These are phyloP conservation scores for Penicillium subrubescens DNA, from an alignment of 495 filamentous ascomycete species.

Conservation along the genomic window DNA sequence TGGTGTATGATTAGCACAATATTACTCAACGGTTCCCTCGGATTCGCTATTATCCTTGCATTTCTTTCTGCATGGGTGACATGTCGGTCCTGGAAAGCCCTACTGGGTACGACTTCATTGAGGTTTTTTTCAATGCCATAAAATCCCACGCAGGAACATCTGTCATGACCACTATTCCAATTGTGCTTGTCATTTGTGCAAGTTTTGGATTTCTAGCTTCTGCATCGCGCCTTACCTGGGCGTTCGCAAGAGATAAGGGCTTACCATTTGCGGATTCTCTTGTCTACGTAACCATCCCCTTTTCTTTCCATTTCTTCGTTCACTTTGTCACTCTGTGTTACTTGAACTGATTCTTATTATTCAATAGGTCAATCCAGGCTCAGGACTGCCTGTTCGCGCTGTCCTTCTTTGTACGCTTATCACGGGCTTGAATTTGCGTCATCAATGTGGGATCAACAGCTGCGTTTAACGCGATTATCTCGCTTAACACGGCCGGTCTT, in stretches of 20 bases:
- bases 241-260: slow-evolving; percentile 50
- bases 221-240: slow-evolving; percentile 43
- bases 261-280: slow-evolving; percentile 37
- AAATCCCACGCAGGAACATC: slow-evolving; percentile 28
- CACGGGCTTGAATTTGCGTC: slow-evolving; percentile 27
- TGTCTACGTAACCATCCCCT: neutral
- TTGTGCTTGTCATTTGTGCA: slow-evolving; percentile 24
- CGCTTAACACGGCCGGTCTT: slow-evolving; percentile 43
- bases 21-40: neutral
- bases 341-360: neutral
- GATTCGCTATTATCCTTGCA: neutral
- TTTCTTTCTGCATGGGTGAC: slow-evolving; percentile 20
- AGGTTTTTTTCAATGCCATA: slow-evolving; percentile 33
- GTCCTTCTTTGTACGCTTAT: slow-evolving; percentile 25
- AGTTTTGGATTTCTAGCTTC: slow-evolving; percentile 42
- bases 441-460: slow-evolving; percentile 59
- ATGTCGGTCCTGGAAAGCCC: slow-evolving; percentile 11
- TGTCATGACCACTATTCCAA: slow-evolving; percentile 10
- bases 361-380: neutral
- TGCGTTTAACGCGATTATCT: slow-evolving; percentile 59
- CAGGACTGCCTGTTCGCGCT: slow-evolving; percentile 22
- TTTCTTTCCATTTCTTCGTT: neutral
- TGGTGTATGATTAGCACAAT: neutral
- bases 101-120: slow-evolving; percentile 36
- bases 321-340: neutral